Percentiles rank a stretch among this genome's conserved stretches.
Conservation (phyloP, 1,284 basidiomycete species). For the Thelephora terrestris region DNA sequence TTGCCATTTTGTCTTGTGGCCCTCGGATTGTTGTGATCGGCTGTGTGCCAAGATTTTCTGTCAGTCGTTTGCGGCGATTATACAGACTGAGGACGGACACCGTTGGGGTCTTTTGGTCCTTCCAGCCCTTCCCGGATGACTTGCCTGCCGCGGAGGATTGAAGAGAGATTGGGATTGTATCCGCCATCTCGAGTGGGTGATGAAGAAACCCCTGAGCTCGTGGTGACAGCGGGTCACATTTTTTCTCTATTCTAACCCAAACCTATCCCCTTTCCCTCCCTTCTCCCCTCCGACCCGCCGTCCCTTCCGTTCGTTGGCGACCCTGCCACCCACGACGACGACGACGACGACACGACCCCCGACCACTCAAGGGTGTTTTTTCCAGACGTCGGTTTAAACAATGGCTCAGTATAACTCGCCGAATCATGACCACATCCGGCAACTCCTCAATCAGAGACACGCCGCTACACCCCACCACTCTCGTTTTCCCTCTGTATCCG, state of each 20-base stretch:
- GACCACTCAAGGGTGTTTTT: neutral
- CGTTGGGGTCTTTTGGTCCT: constrained; percentile 46
- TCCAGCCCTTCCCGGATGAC: constrained; percentile 62
- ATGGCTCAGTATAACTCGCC: constrained; percentile 2
- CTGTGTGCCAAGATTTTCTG: constrained; percentile 25
- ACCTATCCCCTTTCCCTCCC: constrained; percentile 5
- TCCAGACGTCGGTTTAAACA: too few species aligned
- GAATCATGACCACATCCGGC: constrained; percentile 38
- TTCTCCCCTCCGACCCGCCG: neutral
- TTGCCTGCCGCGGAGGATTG: constrained; percentile 49
- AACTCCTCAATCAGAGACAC: constrained; percentile 42
- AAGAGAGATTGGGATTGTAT: constrained; percentile 24
- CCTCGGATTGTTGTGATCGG: constrained; percentile 55
- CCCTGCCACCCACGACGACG: constrained; percentile 1
- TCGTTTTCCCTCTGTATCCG: constrained; percentile 42
- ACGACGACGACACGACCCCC: neutral
- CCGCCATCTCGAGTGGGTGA: too few species aligned
- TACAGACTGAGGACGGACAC: constrained; percentile 33
- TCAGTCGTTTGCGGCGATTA: constrained; percentile 1
- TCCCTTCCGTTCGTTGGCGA: neutral
- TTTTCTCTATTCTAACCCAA: constrained; percentile 5
- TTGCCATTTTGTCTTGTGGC: constrained; percentile 60
- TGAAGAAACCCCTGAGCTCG: neutral
- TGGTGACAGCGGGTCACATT: constrained; percentile 2
- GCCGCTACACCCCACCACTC: constrained; percentile 33